Evolutionary conservation across 495 filamentous ascomycete genomes (phyloP), one percentile per base, ranked within the genome.

Genomic region (Podospora pseudocomata): DNA sequence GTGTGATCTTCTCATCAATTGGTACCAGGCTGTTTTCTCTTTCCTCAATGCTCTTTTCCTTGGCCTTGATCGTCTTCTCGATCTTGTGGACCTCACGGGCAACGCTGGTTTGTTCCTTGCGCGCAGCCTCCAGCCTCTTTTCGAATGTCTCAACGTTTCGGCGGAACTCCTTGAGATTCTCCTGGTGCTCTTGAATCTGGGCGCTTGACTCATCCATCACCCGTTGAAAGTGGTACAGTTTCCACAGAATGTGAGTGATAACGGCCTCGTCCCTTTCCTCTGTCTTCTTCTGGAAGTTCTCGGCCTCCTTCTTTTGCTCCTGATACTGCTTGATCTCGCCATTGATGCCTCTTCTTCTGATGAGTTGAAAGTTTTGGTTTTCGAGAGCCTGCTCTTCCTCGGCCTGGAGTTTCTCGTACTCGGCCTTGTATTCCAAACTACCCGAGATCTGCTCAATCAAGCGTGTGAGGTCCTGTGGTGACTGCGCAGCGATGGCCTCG

Each of bases 391-490:
- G 89, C 71, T 97, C 92, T 6, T 90, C 88, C 75, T 95, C 92
- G 4, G 85, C 86, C 79, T 97, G 92, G 23, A 97, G 83, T 32
- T 85, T 86, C 73, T 99, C 95, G 76, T 98, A 99, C 67, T 97
- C 95, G 16, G 88, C 89, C 79, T 97, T 98, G 82, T 94, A 92
- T 71, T 99, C 95, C 64, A 97, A 79, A 79, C 92, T 97, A 60
- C 95, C 95, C 1, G 93, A 97, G 63, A 99, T 98, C 79, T 97
- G 95, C 80, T 99, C 95, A 59, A 99, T 96, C 63, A 98, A 80
- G 26, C 92, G 89, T 0, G 95, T 99, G n/a, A 98, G 86, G 71
- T 98, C 95, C 70, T 89, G 91, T 0, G 95, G 92, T 0, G 92
- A 92, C 77, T 98, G 95, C 6, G 92, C 90, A 5, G 95, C 96